Percentiles rank a stretch among this genome's conserved stretches.
Conservation (phyloP, 108 stramenopile genomes). For the Nitzschia sp. region DNA sequence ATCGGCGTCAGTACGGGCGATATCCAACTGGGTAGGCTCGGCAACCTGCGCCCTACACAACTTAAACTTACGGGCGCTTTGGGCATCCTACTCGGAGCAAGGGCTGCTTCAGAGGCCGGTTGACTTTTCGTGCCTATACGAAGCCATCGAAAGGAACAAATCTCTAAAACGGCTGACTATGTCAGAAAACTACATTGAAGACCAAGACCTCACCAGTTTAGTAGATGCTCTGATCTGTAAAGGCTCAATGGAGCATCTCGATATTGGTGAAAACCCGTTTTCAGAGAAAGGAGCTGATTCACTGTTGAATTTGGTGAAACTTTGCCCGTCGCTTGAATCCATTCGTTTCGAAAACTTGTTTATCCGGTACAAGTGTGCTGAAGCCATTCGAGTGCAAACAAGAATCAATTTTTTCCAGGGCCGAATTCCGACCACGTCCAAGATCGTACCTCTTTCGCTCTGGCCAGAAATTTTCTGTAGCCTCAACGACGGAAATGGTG, state of each 20-base stretch:
- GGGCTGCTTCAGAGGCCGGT: slow-evolving; percentile 25
- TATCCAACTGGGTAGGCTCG: slow-evolving; percentile 11
- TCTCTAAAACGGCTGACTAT: slow-evolving; percentile 7
- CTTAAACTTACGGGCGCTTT: slow-evolving; percentile 26
- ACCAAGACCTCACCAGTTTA: slow-evolving; percentile 7
- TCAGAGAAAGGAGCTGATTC: slow-evolving; percentile 16
- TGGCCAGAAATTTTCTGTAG: slow-evolving; percentile 17
- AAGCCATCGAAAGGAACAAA: slow-evolving; percentile 6
- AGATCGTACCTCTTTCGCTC: slow-evolving; percentile 10
- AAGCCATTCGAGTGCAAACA: slow-evolving; percentile 4
- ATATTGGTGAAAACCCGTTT: slow-evolving; percentile 33
- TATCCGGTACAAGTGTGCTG: slow-evolving; percentile 17
- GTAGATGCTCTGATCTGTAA: neutral
- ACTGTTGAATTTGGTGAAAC: neutral
- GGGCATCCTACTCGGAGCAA: slow-evolving; percentile 29
- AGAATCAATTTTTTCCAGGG: slow-evolving; percentile 5
- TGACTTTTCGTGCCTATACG: slow-evolving; percentile 8
- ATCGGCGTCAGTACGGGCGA: neutral
- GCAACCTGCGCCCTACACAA: slow-evolving; percentile 3
- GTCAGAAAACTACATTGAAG: slow-evolving; percentile 20
- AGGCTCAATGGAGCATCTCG: neutral
- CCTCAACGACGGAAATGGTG: neutral
- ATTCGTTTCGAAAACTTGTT: slow-evolving; percentile 25
- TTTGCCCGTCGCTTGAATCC: neutral
- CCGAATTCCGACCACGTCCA: neutral